phyloP scores from a whole-genome alignment of 148 eudicot genomes.

The Amaranthus palmeri region DNA sequence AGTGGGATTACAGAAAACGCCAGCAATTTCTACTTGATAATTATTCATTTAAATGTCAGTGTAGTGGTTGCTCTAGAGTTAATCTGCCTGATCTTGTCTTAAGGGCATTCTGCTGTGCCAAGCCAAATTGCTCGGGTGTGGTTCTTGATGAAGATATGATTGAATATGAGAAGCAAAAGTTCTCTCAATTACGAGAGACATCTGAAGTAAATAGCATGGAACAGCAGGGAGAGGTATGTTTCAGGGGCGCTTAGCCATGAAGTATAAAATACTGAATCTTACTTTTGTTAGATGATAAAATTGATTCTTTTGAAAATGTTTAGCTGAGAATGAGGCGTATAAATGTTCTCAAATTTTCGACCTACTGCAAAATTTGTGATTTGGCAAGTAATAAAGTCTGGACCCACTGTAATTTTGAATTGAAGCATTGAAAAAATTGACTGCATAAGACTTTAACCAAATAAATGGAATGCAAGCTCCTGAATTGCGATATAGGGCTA shows the following conservation, averaged over 20 bases:
- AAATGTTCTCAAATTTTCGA: not conserved
- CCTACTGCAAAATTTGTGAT: not conserved
- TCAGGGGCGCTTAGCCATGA: not conserved
- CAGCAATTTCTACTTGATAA: slow-evolving; percentile 49
- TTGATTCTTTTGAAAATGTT: not conserved
- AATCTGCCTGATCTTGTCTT: slow-evolving; percentile 77
- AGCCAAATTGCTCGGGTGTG: slow-evolving; percentile 64
- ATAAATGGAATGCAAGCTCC: not conserved
- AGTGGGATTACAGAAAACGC: slow-evolving; percentile 52
- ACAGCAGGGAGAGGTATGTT: slow-evolving; percentile 22
- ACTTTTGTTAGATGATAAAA: slow-evolving; percentile 3
- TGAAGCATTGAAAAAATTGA: not conserved
- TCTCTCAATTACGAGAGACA: slow-evolving; percentile 20
- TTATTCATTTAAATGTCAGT: slow-evolving; percentile 71
- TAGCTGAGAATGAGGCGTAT: not conserved
- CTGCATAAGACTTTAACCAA: not conserved
- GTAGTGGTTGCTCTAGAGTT: slow-evolving; percentile 55
- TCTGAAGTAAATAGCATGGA: slow-evolving; percentile 21
- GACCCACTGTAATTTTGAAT: not conserved
- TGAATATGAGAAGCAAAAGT: slow-evolving; percentile 47
- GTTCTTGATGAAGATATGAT: slow-evolving; percentile 44
- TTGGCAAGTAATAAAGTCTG: not conserved
- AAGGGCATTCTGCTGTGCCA: slow-evolving; percentile 57
- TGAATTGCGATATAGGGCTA: not conserved
- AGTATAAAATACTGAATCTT: not conserved